A percentile compares a stretch with the other conserved stretches of the same genome.
phyloP scores from a whole-genome alignment of 352 stramenopile species.

The Detonula confervacea region DNA sequence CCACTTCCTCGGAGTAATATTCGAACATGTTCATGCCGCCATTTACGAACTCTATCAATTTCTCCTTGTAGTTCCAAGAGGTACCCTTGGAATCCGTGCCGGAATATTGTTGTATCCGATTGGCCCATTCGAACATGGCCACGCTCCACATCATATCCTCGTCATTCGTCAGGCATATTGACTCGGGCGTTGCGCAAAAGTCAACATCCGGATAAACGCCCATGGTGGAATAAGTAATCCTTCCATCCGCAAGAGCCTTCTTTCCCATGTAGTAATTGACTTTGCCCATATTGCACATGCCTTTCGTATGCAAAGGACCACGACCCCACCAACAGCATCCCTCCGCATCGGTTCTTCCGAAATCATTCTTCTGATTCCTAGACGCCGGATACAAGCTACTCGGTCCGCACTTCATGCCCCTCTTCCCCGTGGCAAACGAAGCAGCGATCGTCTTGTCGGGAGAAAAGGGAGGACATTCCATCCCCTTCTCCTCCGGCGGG shows the following conservation, averaged over 20 bases:
- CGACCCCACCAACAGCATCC: constrained; percentile 44
- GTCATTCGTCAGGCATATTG: constrained; percentile 16
- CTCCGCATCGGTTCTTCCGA: constrained; percentile 7
- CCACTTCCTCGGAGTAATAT: constrained; percentile 19
- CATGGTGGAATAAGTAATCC: constrained; percentile 9
- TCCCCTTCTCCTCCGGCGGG: constrained; percentile 15
- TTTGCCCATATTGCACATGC: constrained; percentile 37
- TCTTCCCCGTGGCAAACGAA: neutral
- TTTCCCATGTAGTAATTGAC: constrained; percentile 44
- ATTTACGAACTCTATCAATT: constrained; percentile 46
- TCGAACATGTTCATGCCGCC: constrained; percentile 40
- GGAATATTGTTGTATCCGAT: constrained; percentile 39
- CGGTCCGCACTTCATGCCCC: constrained; percentile 10
- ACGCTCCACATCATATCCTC: constrained; percentile 45
- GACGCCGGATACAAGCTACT: neutral
- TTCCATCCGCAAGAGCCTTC: constrained; percentile 16
- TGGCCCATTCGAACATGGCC: constrained; percentile 39
- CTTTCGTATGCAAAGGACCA: constrained; percentile 24
- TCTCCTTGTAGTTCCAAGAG: constrained; percentile 49
- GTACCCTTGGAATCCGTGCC: no score
- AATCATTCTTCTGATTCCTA: neutral
- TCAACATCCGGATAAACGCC: constrained; percentile 22
- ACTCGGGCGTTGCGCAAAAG: constrained; percentile 28
- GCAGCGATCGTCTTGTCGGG: constrained; percentile 11
- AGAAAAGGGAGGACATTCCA: constrained; percentile 20